A percentile compares a stretch with the other conserved stretches of the same genome.
Evolutionary conservation across 2,329 filamentous ascomycete genomes (phyloP).

Genomic region (Clarireedia homoeocarpa): DNA sequence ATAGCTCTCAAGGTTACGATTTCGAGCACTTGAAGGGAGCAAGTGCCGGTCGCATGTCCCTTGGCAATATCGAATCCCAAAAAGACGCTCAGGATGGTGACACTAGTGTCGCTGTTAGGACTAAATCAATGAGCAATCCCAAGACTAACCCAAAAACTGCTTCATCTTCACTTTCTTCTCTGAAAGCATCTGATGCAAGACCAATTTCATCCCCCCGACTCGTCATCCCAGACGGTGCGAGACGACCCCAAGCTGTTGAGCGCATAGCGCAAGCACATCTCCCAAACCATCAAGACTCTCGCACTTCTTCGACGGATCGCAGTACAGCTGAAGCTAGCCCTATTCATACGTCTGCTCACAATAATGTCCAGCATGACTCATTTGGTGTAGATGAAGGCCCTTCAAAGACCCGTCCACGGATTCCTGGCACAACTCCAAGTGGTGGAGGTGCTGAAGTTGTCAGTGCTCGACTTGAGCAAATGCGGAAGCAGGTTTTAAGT

Average conservation of each 20-base stretch:
- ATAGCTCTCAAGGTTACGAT: constrained; percentile 20
- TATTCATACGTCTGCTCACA: constrained; percentile 51
- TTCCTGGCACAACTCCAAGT: constrained; percentile 48
- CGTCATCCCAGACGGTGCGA: constrained; percentile 25
- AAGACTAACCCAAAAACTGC: constrained; percentile 26
- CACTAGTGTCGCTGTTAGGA: constrained; percentile 18
- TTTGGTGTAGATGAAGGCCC: constrained; percentile 38
- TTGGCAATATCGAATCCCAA: constrained; percentile 4
- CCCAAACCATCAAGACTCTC: constrained; percentile 40
- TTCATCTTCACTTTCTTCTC: constrained; percentile 24
- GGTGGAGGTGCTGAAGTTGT: constrained; percentile 52
- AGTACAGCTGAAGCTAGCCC: constrained; percentile 49
- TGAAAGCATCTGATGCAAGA: constrained; percentile 27
- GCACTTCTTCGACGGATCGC: constrained; percentile 51
- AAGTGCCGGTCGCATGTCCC: not conserved
- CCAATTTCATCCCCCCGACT: constrained; percentile 18
- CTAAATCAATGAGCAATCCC: constrained; percentile 25
- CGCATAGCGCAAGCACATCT: constrained; percentile 38
- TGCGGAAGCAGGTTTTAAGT: constrained; percentile 80
- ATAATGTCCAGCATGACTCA: constrained; percentile 49
- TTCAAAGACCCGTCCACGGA: constrained; percentile 37
- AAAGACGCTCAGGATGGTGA: constrained; percentile 7
- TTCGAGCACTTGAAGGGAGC: constrained; percentile 11
- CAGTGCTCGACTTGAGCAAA: constrained; percentile 56
- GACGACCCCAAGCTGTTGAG: constrained; percentile 29